Evolutionary conservation across 2,329 filamentous ascomycete species (phyloP).

Genomic region (Gaeumannomyces tritici): DNA sequence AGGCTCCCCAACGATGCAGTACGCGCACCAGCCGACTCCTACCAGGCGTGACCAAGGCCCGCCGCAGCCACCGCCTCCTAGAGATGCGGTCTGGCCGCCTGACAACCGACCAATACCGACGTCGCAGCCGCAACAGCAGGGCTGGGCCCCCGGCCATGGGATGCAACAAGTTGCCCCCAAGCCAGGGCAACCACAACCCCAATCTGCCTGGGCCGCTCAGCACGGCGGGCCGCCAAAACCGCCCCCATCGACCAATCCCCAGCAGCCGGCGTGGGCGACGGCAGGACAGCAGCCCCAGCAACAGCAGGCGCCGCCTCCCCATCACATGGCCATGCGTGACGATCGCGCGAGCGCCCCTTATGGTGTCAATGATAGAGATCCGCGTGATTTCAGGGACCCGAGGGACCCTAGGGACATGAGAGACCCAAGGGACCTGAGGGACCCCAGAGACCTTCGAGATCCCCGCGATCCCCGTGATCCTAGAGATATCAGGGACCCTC

Average conservation of each 20-base stretch:
- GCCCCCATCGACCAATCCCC: conserved; percentile 19
- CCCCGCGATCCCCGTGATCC: too few species aligned
- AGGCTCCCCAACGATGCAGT: conserved; percentile 47
- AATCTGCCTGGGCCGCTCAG: conserved; percentile 27
- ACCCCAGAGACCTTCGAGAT: background rate
- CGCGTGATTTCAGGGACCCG: background rate
- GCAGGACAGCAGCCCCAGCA: conserved; percentile 6
- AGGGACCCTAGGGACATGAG: background rate
- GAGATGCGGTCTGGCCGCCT: conserved; percentile 26
- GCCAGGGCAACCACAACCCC: conserved; percentile 21
- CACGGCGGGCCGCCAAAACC: conserved; percentile 26
- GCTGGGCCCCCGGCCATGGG: conserved; percentile 25
- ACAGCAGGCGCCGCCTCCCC: conserved; percentile 13
- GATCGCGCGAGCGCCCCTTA: conserved; percentile 6
- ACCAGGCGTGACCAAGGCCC: conserved; percentile 28
- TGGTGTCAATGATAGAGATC: background rate
- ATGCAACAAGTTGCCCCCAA: conserved; percentile 23
- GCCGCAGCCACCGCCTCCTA: conserved; percentile 19
- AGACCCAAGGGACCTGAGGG: background rate
- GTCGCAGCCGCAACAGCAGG: conserved; percentile 12
- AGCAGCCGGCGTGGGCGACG: background rate
- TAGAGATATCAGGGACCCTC: too few species aligned
- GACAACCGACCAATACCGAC: conserved; percentile 11
- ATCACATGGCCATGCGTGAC: conserved; percentile 7
- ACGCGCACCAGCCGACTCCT: conserved; percentile 36